These are phyloP conservation scores for Chaetomiaceae sp. DNA, from an alignment of 2,329 filamentous ascomycete genomes.

Conservation along the genomic window DNA sequence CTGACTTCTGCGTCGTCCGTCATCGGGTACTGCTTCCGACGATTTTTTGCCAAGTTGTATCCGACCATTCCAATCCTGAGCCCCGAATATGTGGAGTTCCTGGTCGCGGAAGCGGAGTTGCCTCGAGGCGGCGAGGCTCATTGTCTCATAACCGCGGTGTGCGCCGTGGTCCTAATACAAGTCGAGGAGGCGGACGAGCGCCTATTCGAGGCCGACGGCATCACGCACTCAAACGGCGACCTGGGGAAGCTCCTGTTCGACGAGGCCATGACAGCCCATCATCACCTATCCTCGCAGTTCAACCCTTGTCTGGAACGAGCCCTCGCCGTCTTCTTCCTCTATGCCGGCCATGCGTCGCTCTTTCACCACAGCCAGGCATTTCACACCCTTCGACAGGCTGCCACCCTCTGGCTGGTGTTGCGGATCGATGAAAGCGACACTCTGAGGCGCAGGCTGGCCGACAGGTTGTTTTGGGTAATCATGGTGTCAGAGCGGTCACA, in stretches of 20 bases:
- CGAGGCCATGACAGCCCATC: background rate
- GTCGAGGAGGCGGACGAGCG: background rate
- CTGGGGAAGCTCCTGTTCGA: constrained; percentile 4
- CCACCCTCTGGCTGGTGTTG: constrained; percentile 3
- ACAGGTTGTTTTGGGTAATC: constrained; percentile 9
- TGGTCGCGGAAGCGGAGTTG: background rate
- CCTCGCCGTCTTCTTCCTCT: constrained; percentile 9
- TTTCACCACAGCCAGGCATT: constrained; percentile 12
- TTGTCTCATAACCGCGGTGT: constrained; percentile 4
- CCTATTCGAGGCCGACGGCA: constrained; percentile 5
- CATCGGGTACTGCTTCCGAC: constrained; percentile 4
- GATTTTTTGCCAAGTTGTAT: constrained; percentile 3
- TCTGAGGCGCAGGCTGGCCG: background rate
- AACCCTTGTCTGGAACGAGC: constrained; percentile 2
- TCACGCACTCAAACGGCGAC: background rate
- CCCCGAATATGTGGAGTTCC: constrained; percentile 3
- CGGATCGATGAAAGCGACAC: background rate
- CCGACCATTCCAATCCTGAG: constrained; percentile 9
- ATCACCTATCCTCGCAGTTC: background rate
- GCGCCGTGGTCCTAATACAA: constrained; percentile 6
- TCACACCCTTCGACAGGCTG: constrained; percentile 2
- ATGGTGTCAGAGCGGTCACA: constrained; percentile 8
- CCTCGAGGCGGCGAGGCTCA: background rate
- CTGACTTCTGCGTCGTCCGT: background rate
- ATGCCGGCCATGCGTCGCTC: constrained; percentile 8